Conservation (phyloP, 345 rosid species). For the Microcos paniculata region DNA sequence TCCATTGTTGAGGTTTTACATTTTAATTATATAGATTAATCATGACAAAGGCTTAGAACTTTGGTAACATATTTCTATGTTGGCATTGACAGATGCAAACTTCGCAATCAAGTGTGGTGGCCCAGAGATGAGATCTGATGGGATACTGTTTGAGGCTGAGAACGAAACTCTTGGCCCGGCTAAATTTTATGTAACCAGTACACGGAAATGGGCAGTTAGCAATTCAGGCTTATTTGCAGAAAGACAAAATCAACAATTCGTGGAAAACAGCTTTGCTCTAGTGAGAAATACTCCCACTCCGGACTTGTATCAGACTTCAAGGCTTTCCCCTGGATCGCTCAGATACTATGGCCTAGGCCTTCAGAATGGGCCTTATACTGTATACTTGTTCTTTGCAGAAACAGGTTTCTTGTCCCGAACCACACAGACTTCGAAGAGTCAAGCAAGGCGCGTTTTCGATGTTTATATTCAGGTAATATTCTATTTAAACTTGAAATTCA, state of each 20-base stretch:
- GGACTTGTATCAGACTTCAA: constrained; percentile 40
- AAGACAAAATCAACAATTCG: constrained; percentile 30
- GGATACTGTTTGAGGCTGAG: constrained; percentile 45
- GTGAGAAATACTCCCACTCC: constrained; percentile 40
- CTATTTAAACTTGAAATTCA: not conserved
- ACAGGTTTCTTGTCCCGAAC: constrained; percentile 36
- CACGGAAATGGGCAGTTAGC: constrained; percentile 57
- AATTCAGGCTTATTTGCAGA: constrained; percentile 48
- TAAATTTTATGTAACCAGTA: constrained; percentile 24
- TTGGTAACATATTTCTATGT: not conserved
- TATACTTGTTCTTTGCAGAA: constrained; percentile 49
- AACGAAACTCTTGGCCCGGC: not conserved
- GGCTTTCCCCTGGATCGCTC: constrained; percentile 32
- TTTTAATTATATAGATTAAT: not conserved
- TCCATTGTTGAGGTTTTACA: not conserved
- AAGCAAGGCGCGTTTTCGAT: constrained; percentile 45
- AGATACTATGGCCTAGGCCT: constrained; percentile 40
- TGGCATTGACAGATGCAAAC: constrained; percentile 26
- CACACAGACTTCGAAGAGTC: constrained; percentile 38
- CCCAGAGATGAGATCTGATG: constrained; percentile 20
- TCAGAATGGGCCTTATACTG: constrained; percentile 15
- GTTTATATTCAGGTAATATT: constrained; percentile 43
- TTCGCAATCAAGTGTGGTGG: constrained; percentile 39
- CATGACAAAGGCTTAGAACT: not conserved
- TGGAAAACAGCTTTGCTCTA: constrained; percentile 16